phyloP scores from a whole-genome alignment of 2,329 filamentous ascomycete genomes.

The Aspergillus amoenus region DNA sequence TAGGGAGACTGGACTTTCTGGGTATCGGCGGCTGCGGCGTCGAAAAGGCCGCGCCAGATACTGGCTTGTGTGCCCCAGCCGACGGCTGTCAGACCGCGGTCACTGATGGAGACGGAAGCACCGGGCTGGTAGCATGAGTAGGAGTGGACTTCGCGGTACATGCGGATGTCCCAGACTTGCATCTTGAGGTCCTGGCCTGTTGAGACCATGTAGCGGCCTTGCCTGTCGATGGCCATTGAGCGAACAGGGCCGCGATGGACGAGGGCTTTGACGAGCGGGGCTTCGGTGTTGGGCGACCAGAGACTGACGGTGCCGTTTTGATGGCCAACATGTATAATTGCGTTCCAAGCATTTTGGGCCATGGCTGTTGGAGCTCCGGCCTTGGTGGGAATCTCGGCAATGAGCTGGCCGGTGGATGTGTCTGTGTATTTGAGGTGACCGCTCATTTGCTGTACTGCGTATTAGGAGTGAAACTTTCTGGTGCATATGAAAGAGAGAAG shows the following conservation, averaged over 20 bases:
- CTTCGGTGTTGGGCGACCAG: constrained; percentile 89
- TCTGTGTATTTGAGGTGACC: constrained; percentile 94
- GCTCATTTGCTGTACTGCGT: constrained; percentile 60
- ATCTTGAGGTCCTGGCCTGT: constrained; percentile 86
- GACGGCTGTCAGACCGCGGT: constrained; percentile 82
- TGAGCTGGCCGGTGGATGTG: constrained; percentile 85
- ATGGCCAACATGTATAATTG: constrained; percentile 86
- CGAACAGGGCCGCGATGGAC: constrained; percentile 88
- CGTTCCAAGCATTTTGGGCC: constrained; percentile 87
- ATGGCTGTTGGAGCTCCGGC: constrained; percentile 81
- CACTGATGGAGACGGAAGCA: constrained; percentile 81
- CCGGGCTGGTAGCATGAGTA: constrained; percentile 84
- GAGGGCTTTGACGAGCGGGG: constrained; percentile 85
- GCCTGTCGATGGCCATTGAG: constrained; percentile 78
- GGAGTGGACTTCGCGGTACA: constrained; percentile 87
- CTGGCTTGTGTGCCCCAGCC: constrained; percentile 88
- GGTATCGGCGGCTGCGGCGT: constrained; percentile 68
- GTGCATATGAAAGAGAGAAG: neutral
- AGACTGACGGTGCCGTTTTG: constrained; percentile 93
- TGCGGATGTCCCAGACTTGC: constrained; percentile 94
- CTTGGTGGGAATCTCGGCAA: constrained; percentile 81
- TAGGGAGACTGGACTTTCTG: constrained; percentile 84
- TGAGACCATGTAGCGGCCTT: constrained; percentile 94
- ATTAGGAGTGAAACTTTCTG: neutral
- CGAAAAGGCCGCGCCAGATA: constrained; percentile 88